Percentiles rank a stretch among this genome's conserved stretches.
These are phyloP conservation scores for Penicillium corylophilum DNA, from an alignment of 2,329 filamentous ascomycete species.

Conservation along the genomic window DNA sequence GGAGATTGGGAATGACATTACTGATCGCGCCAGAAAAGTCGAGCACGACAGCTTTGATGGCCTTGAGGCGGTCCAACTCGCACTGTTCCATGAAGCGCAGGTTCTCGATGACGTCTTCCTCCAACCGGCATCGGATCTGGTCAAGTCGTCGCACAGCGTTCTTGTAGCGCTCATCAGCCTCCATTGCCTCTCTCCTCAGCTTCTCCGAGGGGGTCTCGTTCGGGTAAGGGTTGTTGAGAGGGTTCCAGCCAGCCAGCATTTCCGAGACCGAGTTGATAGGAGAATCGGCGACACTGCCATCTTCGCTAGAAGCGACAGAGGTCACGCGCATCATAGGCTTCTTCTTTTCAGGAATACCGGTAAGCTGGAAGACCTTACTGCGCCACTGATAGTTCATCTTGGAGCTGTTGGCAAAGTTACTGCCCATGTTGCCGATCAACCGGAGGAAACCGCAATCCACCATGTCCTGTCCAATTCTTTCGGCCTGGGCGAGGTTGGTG, in stretches of 20 bases:
- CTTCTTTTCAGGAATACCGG: conserved; percentile 88
- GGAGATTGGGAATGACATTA: conserved; percentile 94
- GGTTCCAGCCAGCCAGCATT: conserved; percentile 89
- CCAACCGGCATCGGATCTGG: conserved; percentile 86
- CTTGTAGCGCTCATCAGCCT: conserved; percentile 94
- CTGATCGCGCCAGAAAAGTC: conserved; percentile 97
- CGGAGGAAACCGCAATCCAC: conserved; percentile 82
- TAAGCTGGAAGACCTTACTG: conserved; percentile 82
- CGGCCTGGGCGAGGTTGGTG: conserved; percentile 82
- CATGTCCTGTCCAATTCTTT: conserved; percentile 92
- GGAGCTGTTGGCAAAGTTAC: conserved; percentile 94
- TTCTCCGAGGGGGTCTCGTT: conserved; percentile 89
- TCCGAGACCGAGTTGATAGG: conserved; percentile 83
- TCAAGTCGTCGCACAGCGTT: conserved; percentile 80
- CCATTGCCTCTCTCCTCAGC: conserved; percentile 81
- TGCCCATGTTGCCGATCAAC: conserved; percentile 90
- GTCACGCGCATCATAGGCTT: conserved; percentile 69
- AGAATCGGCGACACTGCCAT: conserved; percentile 67
- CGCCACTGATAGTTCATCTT: conserved; percentile 98
- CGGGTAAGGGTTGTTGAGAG: conserved; percentile 83
- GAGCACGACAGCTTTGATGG: conserved; percentile 95
- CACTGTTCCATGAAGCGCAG: conserved; percentile 96
- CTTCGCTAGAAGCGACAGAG: conserved; percentile 63
- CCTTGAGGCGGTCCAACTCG: conserved; percentile 91
- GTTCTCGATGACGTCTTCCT: conserved; percentile 90